phyloP scores from a whole-genome alignment of 306 rosid species.

The Amphicarpaea edgeworthii region DNA sequence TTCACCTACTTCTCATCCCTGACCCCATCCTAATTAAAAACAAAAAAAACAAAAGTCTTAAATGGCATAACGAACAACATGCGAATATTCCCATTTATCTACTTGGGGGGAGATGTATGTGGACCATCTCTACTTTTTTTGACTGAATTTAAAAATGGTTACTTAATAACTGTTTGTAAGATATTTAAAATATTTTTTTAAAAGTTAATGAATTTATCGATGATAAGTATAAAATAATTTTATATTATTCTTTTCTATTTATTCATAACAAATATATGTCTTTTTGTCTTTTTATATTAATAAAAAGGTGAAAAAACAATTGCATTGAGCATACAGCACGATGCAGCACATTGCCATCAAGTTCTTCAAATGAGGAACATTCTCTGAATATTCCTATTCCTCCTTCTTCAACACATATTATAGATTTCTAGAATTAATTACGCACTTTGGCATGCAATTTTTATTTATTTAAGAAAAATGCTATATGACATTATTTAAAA shows the following conservation, averaged over 20 bases:
- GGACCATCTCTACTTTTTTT: constrained; percentile 6
- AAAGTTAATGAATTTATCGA: no score
- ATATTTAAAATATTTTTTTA: no score
- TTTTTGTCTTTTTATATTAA: background rate
- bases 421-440: background rate
- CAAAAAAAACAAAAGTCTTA: no score
- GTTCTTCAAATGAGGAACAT: constrained; percentile 4
- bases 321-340: background rate
- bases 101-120: background rate
- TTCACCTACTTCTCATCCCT: no score
- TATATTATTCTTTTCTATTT: no score
- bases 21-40: no score
- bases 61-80: no score
- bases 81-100: background rate
- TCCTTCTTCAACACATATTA: background rate
- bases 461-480: background rate
- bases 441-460: background rate
- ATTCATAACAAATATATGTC: no score
- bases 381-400: constrained; percentile 13
- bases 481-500: background rate
- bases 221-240: no score
- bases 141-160: background rate
- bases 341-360: background rate
- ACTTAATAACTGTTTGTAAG: no score
- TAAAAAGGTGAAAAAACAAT: background rate